phyloP scores from a whole-genome alignment of 2,329 filamentous ascomycete genomes.

The Ophiocordyceps sinensis region DNA sequence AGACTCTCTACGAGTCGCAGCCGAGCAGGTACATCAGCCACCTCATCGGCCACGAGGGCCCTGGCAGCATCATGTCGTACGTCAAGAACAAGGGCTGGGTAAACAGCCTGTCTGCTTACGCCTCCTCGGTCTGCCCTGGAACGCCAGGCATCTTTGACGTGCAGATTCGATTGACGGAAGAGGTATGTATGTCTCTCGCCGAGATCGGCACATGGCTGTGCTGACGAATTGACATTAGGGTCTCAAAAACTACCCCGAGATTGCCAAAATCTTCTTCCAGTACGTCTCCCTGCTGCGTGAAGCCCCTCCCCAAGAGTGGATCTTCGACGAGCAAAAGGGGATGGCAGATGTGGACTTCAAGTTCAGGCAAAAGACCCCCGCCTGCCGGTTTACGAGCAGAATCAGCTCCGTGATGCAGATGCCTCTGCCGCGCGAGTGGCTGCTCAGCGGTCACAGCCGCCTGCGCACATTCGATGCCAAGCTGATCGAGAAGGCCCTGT shows the following conservation, averaged over 20 bases:
- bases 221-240: conserved; percentile 25
- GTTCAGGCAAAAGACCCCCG: conserved; percentile 84
- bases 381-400: conserved; percentile 76
- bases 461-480: conserved; percentile 68
- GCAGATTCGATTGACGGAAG: conserved; percentile 67
- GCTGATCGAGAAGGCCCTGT: conserved; percentile 60
- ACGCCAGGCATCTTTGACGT: conserved; percentile 65
- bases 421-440: conserved; percentile 69
- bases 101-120: conserved; percentile 66
- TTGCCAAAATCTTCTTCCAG: conserved; percentile 75
- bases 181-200: conserved; percentile 41
- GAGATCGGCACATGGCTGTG: neutral
- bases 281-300: conserved; percentile 81
- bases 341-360: conserved; percentile 90
- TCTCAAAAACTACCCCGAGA: conserved; percentile 65
- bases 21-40: conserved; percentile 80
- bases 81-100: conserved; percentile 86
- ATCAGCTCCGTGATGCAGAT: conserved; percentile 85
- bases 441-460: conserved; percentile 66
- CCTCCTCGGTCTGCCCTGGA: conserved; percentile 63
- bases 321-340: conserved; percentile 81
- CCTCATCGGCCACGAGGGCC: conserved; percentile 82
- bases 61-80: conserved; percentile 81
- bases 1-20: conserved; percentile 62
- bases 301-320: conserved; percentile 73